Percentiles rank a stretch among this genome's conserved stretches.
These are phyloP conservation scores for Tephrocybe sp. DNA, from an alignment of 768 basidiomycete species.

Conservation along the genomic window DNA sequence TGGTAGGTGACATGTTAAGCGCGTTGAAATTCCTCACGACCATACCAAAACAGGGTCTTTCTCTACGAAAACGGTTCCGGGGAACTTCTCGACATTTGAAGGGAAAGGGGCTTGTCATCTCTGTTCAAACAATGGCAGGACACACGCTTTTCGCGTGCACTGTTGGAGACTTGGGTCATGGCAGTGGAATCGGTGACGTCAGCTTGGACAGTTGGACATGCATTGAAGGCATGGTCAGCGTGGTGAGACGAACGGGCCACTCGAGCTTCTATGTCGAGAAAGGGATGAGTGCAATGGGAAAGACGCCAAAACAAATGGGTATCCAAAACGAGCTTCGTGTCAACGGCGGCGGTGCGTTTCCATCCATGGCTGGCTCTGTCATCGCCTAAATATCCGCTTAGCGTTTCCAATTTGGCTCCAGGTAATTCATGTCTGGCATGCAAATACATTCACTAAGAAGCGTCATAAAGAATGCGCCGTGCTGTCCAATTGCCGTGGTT, in stretches of 20 bases:
- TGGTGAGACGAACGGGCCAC: slow-evolving; percentile 79
- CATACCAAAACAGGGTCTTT: slow-evolving; percentile 48
- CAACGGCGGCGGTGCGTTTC: slow-evolving; percentile 72
- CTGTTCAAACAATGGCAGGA: slow-evolving; percentile 77
- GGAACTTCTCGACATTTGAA: slow-evolving; percentile 67
- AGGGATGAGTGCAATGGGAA: slow-evolving; percentile 82
- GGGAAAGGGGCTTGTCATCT: slow-evolving; percentile 80
- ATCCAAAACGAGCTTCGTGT: slow-evolving; percentile 64
- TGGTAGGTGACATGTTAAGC: slow-evolving; percentile 37
- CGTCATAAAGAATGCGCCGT: slow-evolving; percentile 64
- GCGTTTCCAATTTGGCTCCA: slow-evolving; percentile 88
- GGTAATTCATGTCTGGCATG: slow-evolving; percentile 36
- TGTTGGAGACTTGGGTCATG: slow-evolving; percentile 75
- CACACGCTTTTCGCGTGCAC: slow-evolving; percentile 82
- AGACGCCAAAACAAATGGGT: slow-evolving; percentile 71
- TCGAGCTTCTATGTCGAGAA: slow-evolving; percentile 87
- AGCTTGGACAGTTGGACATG: slow-evolving; percentile 80
- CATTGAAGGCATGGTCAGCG: slow-evolving; percentile 77
- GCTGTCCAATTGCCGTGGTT: slow-evolving; percentile 77
- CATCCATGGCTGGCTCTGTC: background rate
- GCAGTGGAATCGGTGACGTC: slow-evolving; percentile 69
- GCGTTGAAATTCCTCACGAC: slow-evolving; percentile 2
- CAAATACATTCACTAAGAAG: slow-evolving; percentile 1
- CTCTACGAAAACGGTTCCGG: slow-evolving; percentile 82
- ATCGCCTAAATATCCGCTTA: slow-evolving; percentile 24